Evolutionary conservation across 345 rosid genomes (phyloP).

Genomic region (Lumnitzera littorea): DNA sequence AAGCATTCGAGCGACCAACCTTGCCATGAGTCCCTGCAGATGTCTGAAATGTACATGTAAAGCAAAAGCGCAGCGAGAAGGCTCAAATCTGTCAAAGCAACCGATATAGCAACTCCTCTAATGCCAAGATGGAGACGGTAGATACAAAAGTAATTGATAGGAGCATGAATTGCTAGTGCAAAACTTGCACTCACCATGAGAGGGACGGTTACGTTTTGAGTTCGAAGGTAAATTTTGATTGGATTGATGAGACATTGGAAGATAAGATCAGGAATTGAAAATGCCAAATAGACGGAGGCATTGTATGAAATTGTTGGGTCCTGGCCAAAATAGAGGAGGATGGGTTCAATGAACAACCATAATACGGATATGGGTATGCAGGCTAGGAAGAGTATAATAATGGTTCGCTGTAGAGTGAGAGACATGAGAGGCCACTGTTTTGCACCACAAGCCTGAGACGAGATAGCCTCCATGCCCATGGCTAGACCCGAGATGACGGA

Average conservation of each 20-base stretch:
- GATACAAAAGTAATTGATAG: constrained; percentile 32
- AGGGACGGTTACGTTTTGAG: constrained; percentile 47
- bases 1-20: constrained; percentile 38
- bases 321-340: constrained; percentile 35
- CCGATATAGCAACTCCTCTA: constrained; percentile 37
- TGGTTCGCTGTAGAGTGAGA: constrained; percentile 48
- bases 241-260: constrained; percentile 41
- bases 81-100: constrained; percentile 28
- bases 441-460: constrained; percentile 61
- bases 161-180: constrained; percentile 36
- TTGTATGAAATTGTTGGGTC: constrained; percentile 37
- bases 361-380: constrained; percentile 45
- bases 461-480: constrained; percentile 50
- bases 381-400: constrained; percentile 23
- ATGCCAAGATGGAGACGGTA: constrained; percentile 24
- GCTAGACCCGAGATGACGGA: constrained; percentile 48
- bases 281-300: constrained; percentile 31
- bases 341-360: constrained; percentile 37
- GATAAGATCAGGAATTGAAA: constrained; percentile 44
- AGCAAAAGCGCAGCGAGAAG: constrained; percentile 24
- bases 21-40: constrained; percentile 36
- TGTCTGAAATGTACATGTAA: constrained; percentile 28
- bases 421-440: constrained; percentile 42
- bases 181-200: constrained; percentile 39
- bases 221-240: constrained; percentile 36